phyloP scores from a whole-genome alignment of 306 rosid species.

The Rosa multiflora region DNA sequence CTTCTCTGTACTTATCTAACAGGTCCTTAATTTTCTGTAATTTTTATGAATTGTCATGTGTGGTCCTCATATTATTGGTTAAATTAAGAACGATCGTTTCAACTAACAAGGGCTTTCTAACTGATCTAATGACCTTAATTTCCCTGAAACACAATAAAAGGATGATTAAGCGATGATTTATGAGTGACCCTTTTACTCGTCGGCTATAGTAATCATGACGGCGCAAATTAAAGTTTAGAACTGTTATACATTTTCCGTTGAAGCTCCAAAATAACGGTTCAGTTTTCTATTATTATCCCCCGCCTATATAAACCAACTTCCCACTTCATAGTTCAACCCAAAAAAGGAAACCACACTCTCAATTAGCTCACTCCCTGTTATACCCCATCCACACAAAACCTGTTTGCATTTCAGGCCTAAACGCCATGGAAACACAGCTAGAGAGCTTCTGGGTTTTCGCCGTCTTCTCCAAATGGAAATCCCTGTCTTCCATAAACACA shows the following conservation, averaged over 20 bases:
- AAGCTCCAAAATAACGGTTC: constrained; percentile 8
- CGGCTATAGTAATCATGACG: neutral
- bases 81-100: neutral
- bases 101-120: neutral
- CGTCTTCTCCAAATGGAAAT: constrained; percentile 52
- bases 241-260: neutral
- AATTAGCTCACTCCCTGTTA: neutral
- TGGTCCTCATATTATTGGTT: neutral
- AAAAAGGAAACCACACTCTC: constrained; percentile 20
- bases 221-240: neutral
- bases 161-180: neutral
- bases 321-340: constrained; percentile 27
- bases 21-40: neutral
- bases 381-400: neutral
- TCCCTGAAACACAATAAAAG: neutral
- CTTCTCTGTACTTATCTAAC: no score
- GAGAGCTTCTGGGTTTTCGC: constrained; percentile 76
- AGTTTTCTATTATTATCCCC: neutral
- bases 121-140: neutral
- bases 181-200: neutral
- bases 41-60: neutral
- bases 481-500: constrained; percentile 36
- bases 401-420: neutral
- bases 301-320: constrained; percentile 27
- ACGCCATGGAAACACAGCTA: constrained; percentile 26